phyloP scores from a whole-genome alignment of 139 green algal species.

The Micromonas commoda region DNA sequence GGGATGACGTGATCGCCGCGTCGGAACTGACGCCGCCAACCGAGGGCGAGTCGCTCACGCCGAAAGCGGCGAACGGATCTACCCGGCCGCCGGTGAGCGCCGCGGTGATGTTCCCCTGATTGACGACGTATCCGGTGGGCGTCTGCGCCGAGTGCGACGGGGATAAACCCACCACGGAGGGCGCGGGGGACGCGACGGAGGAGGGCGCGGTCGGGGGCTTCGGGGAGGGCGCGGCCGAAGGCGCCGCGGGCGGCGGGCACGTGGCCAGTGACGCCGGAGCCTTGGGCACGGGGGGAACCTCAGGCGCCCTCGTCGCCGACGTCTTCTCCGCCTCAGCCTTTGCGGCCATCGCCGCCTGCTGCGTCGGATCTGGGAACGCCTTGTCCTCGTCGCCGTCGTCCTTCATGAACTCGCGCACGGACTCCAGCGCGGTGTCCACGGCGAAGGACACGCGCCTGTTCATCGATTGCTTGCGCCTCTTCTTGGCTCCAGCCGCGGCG shows the following conservation, averaged over 20 bases:
- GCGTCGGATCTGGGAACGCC: not conserved
- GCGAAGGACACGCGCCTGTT: conserved; percentile 18
- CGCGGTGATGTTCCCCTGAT: too few relatives aligned
- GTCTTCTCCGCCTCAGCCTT: not conserved
- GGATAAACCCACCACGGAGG: too few relatives aligned
- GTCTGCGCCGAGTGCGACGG: too few relatives aligned
- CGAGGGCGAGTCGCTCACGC: not conserved
- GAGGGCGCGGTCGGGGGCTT: too few relatives aligned
- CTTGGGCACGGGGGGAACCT: too few relatives aligned
- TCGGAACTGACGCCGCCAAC: not conserved
- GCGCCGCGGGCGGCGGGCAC: not conserved
- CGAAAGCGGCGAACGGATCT: not conserved
- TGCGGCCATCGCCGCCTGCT: too few relatives aligned
- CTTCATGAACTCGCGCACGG: conserved; percentile 19
- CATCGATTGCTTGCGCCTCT: conserved; percentile 9
- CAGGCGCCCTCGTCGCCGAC: too few relatives aligned
- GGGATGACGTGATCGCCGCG: not conserved
- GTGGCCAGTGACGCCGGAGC: too few relatives aligned
- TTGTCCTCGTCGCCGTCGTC: not conserved
- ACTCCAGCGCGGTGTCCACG: not conserved
- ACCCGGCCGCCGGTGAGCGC: too few relatives aligned
- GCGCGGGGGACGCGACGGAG: too few relatives aligned
- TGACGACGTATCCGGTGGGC: too few relatives aligned
- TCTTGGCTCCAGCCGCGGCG: not conserved
- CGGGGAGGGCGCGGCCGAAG: not conserved